Conservation (phyloP, 768 basidiomycete genomes). For the Podaxis carcinomalis region DNA sequence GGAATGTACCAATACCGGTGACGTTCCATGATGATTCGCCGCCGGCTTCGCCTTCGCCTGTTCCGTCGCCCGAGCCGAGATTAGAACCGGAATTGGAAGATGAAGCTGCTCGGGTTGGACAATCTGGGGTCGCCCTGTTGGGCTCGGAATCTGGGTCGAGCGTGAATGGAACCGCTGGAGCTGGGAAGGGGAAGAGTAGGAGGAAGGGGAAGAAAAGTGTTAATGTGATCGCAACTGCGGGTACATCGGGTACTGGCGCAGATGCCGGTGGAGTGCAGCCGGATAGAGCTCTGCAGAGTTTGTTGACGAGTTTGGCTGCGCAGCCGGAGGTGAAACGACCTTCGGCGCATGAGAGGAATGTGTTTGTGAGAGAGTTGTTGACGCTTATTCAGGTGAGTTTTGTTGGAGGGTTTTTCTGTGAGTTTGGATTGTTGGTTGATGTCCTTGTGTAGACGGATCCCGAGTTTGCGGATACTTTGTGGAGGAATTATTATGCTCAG, state of each 20-base stretch:
- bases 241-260: slow-evolving; percentile 22
- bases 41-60: slow-evolving; percentile 22
- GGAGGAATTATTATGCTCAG: slow-evolving; percentile 2
- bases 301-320: slow-evolving; percentile 1
- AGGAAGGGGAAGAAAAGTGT: slow-evolving; percentile 20
- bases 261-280: not conserved
- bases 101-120: not conserved
- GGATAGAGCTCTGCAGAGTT: slow-evolving; percentile 11
- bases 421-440: slow-evolving; percentile 2
- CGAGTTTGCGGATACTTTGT: slow-evolving; percentile 50
- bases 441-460: slow-evolving; percentile 48
- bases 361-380: slow-evolving; percentile 56
- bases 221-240: slow-evolving; percentile 16
- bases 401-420: not conserved
- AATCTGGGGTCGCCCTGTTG: not conserved
- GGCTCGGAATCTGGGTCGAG: slow-evolving; percentile 7
- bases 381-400: slow-evolving; percentile 56
- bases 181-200: slow-evolving; percentile 17
- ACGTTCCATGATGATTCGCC: slow-evolving; percentile 8
- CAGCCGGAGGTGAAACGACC: slow-evolving; percentile 17
- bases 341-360: slow-evolving; percentile 41
- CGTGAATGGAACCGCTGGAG: slow-evolving; percentile 17
- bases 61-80: slow-evolving; percentile 13
- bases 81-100: not conserved
- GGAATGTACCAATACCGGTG: slow-evolving; percentile 6